These are phyloP conservation scores for Suillus bovinus DNA, from an alignment of 768 basidiomycete genomes.

Conservation along the genomic window DNA sequence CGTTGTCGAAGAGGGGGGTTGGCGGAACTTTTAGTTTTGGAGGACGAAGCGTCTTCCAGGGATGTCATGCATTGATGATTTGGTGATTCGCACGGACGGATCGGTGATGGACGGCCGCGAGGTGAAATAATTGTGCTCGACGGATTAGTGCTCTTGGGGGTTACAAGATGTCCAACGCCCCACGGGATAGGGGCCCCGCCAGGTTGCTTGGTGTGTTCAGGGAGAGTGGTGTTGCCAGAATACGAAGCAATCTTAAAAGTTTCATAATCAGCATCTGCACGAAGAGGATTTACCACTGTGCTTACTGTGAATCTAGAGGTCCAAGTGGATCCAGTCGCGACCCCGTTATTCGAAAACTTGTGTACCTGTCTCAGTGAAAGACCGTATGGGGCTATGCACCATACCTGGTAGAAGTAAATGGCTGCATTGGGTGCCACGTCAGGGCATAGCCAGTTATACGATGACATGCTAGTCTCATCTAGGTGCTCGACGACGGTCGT, in stretches of 20 bases:
- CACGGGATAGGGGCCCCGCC: constrained; percentile 38
- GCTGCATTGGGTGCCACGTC: constrained; percentile 36
- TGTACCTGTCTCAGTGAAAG: neutral
- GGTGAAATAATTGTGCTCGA: neutral
- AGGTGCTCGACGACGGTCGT: constrained; percentile 28
- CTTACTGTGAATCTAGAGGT: constrained; percentile 41
- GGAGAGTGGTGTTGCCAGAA: constrained; percentile 26
- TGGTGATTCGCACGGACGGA: neutral
- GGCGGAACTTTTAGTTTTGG: neutral
- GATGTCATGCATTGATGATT: neutral
- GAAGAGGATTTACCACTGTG: neutral
- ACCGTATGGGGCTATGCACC: neutral
- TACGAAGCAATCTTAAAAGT: constrained; percentile 34
- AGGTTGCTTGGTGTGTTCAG: constrained; percentile 33
- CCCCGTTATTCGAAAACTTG: constrained; percentile 34
- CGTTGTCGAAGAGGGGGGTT: neutral
- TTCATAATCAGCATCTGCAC: neutral
- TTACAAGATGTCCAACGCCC: constrained; percentile 31
- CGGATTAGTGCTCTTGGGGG: neutral
- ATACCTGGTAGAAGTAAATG: constrained; percentile 44
- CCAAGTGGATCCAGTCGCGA: constrained; percentile 29
- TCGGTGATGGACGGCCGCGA: neutral
- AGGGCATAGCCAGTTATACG: constrained; percentile 40
- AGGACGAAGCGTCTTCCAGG: neutral
- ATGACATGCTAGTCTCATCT: constrained; percentile 36